Percentiles rank a stretch among this genome's conserved stretches.
Conservation (phyloP, 2,329 filamentous ascomycete genomes). For the Colletotrichum sp. region DNA sequence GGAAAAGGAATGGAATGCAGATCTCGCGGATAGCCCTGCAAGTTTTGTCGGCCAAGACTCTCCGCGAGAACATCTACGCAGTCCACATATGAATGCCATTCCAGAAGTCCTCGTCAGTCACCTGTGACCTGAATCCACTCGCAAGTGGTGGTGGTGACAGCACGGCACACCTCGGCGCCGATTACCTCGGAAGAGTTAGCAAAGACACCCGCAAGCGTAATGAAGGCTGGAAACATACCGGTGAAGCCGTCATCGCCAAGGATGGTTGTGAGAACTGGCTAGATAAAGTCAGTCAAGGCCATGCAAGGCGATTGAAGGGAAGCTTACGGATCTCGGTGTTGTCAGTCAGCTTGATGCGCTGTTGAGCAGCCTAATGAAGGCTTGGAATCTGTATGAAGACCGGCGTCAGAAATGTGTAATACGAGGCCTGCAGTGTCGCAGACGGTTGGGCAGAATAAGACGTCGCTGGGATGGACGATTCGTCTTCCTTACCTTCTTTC, state of each 20-base stretch:
- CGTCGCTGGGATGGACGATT: rapidly evolving
- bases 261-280: rapidly evolving
- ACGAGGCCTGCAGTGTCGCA: background rate
- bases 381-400: background rate
- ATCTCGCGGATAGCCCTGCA: background rate
- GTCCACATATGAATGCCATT: background rate
- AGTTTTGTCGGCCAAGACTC: background rate
- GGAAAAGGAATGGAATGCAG: rapidly evolving
- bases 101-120: background rate
- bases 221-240: background rate
- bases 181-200: background rate
- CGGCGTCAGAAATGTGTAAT: rapidly evolving
- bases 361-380: background rate
- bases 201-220: rapidly evolving
- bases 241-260: background rate
- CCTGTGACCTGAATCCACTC: too few relatives aligned
- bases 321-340: too few relatives aligned
- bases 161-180: background rate
- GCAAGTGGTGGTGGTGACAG: too few relatives aligned
- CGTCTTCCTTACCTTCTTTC: background rate
- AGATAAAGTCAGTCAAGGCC: too few relatives aligned
- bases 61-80: rapidly evolving
- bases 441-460: background rate
- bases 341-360: too few relatives aligned
- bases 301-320: too few relatives aligned